phyloP scores from a whole-genome alignment of 2,329 filamentous ascomycete genomes.

The Apiospora arundinis region DNA sequence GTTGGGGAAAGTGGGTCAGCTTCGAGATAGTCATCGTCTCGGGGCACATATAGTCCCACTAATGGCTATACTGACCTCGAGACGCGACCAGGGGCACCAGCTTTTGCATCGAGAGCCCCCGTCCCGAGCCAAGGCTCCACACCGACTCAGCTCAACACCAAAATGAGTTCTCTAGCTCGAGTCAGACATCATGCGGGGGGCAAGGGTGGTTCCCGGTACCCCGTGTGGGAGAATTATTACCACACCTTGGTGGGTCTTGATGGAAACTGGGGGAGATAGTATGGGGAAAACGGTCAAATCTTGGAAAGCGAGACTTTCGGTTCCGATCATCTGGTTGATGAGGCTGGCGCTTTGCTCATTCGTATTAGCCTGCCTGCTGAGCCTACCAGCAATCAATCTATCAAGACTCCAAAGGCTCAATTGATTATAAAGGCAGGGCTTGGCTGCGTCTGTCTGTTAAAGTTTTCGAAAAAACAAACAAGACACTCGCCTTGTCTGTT shows the following conservation, averaged over 20 bases:
- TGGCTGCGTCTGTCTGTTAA: background rate
- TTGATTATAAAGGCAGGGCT: constrained; percentile 7
- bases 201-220: background rate
- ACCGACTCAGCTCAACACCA: background rate
- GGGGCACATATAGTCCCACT: background rate
- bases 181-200: background rate
- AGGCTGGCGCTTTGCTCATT: background rate
- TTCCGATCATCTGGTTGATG: background rate
- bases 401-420: background rate
- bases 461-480: background rate
- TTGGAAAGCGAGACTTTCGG: background rate
- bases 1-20: background rate
- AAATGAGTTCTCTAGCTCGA: background rate
- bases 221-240: background rate
- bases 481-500: background rate
- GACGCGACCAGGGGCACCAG: background rate
- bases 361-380: background rate
- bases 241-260: background rate
- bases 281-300: background rate
- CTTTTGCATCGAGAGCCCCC: background rate
- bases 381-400: background rate
- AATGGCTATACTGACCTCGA: background rate
- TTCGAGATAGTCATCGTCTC: background rate
- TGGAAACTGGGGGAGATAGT: constrained; percentile 8
- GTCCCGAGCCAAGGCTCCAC: background rate